These are phyloP conservation scores for Fusarium mexicanum DNA, from an alignment of 2,329 filamentous ascomycete species.

Conservation along the genomic window DNA sequence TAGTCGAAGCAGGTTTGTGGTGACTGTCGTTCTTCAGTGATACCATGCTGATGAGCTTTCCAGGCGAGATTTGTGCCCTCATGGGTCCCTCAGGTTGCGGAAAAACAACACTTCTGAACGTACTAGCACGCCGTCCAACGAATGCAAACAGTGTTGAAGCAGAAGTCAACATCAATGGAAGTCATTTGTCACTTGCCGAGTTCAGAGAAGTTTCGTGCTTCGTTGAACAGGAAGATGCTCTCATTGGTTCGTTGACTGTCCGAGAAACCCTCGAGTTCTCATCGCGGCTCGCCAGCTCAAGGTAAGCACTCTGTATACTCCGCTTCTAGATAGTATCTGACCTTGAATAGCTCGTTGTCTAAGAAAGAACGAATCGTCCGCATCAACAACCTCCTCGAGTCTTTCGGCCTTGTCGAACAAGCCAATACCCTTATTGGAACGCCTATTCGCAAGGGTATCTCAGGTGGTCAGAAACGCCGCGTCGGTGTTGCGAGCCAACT, in stretches of 20 bases:
- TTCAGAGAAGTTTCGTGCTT: constrained; percentile 77
- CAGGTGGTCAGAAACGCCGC: constrained; percentile 84
- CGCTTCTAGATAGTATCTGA: background rate
- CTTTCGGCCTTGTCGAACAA: constrained; percentile 78
- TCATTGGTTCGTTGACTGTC: constrained; percentile 83
- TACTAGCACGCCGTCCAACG: constrained; percentile 69
- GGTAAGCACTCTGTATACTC: constrained; percentile 49
- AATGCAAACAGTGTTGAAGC: constrained; percentile 51
- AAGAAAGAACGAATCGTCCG: constrained; percentile 68
- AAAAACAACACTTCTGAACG: constrained; percentile 86
- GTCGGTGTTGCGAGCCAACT: constrained; percentile 83
- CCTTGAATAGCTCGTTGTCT: constrained; percentile 46
- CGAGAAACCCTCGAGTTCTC: constrained; percentile 83
- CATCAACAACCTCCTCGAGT: constrained; percentile 72
- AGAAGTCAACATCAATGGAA: constrained; percentile 70
- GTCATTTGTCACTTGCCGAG: constrained; percentile 57
- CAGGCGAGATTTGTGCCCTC: constrained; percentile 77
- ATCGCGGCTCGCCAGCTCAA: constrained; percentile 70
- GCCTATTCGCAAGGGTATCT: constrained; percentile 83
- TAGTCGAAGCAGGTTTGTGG: constrained; percentile 67
- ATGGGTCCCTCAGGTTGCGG: constrained; percentile 82
- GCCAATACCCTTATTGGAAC: constrained; percentile 80
- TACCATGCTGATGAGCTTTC: background rate
- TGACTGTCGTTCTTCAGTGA: background rate
- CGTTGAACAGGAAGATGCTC: constrained; percentile 88